Percentiles rank a stretch among this genome's conserved stretches.
These are phyloP conservation scores for Stachybotrys chlorohalonatus DNA, from an alignment of 2,329 filamentous ascomycete genomes.

Conservation along the genomic window DNA sequence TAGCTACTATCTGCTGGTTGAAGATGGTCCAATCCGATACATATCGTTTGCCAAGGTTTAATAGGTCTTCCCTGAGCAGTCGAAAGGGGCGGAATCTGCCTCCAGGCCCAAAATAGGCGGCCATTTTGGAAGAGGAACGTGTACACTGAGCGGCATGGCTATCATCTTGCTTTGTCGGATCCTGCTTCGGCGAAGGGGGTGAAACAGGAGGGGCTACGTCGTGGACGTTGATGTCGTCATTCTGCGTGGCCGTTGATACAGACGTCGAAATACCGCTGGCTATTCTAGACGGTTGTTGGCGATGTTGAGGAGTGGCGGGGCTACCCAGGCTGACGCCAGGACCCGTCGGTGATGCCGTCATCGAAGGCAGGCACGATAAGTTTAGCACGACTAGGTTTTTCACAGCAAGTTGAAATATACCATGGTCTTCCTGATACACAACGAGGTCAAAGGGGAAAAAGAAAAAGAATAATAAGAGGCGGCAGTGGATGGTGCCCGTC, in stretches of 20 bases:
- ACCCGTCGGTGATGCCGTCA: background rate
- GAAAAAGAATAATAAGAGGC: no score
- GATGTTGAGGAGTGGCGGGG: background rate
- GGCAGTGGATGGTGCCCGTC: no score
- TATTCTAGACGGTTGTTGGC: no score
- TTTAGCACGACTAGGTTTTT: background rate
- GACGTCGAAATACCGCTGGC: background rate
- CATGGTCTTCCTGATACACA: background rate
- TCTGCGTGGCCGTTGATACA: background rate
- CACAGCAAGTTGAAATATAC: background rate
- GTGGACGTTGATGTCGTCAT: background rate
- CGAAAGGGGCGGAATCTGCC: constrained; percentile 42
- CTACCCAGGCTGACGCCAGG: background rate
- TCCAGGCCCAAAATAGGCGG: constrained; percentile 19
- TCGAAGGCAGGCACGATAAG: background rate
- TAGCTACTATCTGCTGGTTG: constrained; percentile 55
- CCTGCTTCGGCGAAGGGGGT: background rate
- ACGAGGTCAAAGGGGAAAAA: no score
- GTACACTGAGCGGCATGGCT: background rate
- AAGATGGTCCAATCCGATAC: constrained; percentile 48
- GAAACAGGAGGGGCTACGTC: no score
- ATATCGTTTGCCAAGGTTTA: constrained; percentile 36
- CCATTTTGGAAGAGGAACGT: background rate
- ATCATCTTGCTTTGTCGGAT: background rate
- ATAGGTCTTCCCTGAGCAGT: constrained; percentile 39